Evolutionary conservation across 176 grass and related monocot genomes (phyloP).

Genomic region (Oryza glaberrima): DNA sequence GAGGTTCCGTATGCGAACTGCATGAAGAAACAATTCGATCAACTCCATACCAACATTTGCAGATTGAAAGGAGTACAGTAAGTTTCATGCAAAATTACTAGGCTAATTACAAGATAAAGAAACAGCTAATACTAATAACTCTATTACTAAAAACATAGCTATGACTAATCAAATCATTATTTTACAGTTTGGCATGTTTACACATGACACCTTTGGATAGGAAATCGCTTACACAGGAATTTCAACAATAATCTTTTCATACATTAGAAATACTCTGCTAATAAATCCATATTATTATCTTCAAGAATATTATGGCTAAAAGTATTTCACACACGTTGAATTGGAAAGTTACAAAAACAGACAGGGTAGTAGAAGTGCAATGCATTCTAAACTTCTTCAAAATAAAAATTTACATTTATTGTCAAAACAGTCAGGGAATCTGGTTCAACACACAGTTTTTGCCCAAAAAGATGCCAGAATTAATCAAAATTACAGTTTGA

Average conservation of each 20-base stretch:
- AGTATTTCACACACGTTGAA: slow-evolving; percentile 25
- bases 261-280: not conserved
- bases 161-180: slow-evolving; percentile 23
- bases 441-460: not conserved
- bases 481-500: not conserved
- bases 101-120: not conserved
- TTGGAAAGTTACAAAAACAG: not conserved
- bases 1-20: slow-evolving; percentile 83
- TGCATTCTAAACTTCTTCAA: not conserved
- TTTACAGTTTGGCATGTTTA: slow-evolving; percentile 26
- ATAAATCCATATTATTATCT: slow-evolving; percentile 7
- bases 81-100: not conserved
- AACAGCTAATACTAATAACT: not conserved
- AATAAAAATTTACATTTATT: not conserved
- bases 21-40: slow-evolving; percentile 32
- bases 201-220: not conserved
- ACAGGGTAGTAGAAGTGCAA: slow-evolving; percentile 5
- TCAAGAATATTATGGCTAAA: slow-evolving; percentile 9
- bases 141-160: not conserved
- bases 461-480: not conserved
- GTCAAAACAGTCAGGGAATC: not conserved
- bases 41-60: not conserved
- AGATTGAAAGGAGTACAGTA: slow-evolving; percentile 21
- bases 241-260: slow-evolving; percentile 6
- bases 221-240: not conserved